Evolutionary conservation across 2,329 filamentous ascomycete genomes (phyloP), one percentile per base, ranked within the genome.

Genomic region (Chaetomiaceae sp.): DNA sequence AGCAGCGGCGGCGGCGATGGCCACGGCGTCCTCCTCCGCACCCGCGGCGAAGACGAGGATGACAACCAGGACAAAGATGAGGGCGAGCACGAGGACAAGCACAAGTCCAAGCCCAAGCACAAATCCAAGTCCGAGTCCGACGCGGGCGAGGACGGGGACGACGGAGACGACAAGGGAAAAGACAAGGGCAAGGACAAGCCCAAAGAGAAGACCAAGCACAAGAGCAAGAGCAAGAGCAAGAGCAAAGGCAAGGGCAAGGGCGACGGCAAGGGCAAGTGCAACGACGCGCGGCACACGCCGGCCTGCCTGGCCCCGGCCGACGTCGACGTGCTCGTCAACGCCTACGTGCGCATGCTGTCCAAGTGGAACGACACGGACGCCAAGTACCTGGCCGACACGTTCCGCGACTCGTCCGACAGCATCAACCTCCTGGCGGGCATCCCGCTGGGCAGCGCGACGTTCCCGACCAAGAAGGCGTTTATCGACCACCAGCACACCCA

Each of bases 371-470:
- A 51, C 27, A 48, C 44, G 14, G 51, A 58, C 43, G 53, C 51
- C 46, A 51, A 55, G 44, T 61, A 57, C 44, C 60, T 68, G 3
- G 44, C 58, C 14, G 45, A 55, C 6, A 38, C 47, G 58, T 68
- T 70, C 56, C 54, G 45, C n/a, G 68, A 68, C 50, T 56, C 44
- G 6, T 66, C 63, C 2, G 64, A 66, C 60, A 65, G 62, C 55
- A 65, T 67, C 60, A 68, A 69, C 57, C 58, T 34, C 25, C 53
- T 66, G 20, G 55, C 58, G 14, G 59, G 60, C 21, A 58, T 62
- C 27, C 62, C 64, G 5, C 53, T 67, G 1, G 65, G 63, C n/a
- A 35, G 44, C 20, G 16, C 41, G 30, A 69, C 66, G n/a, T 69
- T 69, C 54, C 56, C 63, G 1, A 57, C 27, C 39, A 64, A 65